These are phyloP conservation scores for Paraconiothyrium brasiliense DNA, from an alignment of 2,329 filamentous ascomycete species.

Conservation along the genomic window DNA sequence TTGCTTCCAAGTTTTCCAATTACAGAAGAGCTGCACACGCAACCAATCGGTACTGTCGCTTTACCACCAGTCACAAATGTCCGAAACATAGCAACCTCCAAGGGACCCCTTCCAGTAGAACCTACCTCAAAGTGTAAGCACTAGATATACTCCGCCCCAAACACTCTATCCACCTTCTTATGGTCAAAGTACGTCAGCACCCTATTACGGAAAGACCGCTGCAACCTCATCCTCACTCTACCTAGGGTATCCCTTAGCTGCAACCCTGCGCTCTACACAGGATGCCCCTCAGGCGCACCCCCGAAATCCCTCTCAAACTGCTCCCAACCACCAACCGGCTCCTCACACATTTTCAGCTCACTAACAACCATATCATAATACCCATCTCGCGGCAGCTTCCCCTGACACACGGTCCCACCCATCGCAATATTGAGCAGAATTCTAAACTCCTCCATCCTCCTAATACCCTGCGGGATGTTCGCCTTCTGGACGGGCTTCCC, in stretches of 20 bases:
- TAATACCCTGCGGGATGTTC: conserved; percentile 61
- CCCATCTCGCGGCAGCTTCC: conserved; percentile 62
- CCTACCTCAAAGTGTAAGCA: too few relatives aligned
- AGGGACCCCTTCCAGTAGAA: too few relatives aligned
- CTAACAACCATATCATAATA: conserved; percentile 67
- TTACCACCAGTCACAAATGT: too few relatives aligned
- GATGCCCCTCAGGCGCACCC: conserved; percentile 43
- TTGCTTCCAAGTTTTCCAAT: too few relatives aligned
- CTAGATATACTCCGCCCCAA: too few relatives aligned
- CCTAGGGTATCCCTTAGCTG: not conserved
- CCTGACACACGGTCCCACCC: conserved; percentile 67
- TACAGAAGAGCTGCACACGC: too few relatives aligned
- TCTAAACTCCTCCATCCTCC: conserved; percentile 65
- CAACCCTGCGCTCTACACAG: conserved; percentile 27
- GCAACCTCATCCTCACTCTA: not conserved
- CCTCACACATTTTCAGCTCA: conserved; percentile 62
- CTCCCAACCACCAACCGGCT: conserved; percentile 65
- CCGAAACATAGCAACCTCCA: too few relatives aligned
- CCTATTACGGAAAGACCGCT: too few relatives aligned
- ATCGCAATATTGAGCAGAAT: conserved; percentile 70
- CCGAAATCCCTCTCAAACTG: conserved; percentile 64
- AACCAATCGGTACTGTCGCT: too few relatives aligned
- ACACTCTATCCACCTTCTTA: too few relatives aligned
- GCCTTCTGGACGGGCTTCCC: conserved; percentile 67
- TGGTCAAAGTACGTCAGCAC: not conserved